Percentiles rank a stretch among this genome's conserved stretches.
phyloP scores from a whole-genome alignment of 257 asterid species.

The Salvia miltiorrhiza region DNA sequence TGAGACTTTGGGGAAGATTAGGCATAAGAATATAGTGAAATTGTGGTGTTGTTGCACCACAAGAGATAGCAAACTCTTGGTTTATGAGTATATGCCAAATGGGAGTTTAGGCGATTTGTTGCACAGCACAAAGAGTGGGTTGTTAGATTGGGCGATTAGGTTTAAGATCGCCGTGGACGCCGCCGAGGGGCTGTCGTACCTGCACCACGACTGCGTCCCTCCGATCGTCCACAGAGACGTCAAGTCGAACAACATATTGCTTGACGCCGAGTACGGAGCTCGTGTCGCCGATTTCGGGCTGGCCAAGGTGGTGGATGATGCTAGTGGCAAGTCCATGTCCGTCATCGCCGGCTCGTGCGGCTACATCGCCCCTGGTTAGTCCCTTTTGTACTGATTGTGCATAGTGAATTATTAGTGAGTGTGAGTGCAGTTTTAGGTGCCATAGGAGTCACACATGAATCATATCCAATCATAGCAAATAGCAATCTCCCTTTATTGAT shows the following conservation, averaged over 20 bases:
- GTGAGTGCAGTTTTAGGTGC: slow-evolving; percentile 21
- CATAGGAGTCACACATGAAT: slow-evolving; percentile 11
- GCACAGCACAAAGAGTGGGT: slow-evolving; percentile 72
- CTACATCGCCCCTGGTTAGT: slow-evolving; percentile 93
- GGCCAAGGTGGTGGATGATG: slow-evolving; percentile 68
- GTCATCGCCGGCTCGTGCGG: slow-evolving; percentile 96
- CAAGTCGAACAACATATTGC: slow-evolving; percentile 80
- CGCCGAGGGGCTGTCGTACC: slow-evolving; percentile 86
- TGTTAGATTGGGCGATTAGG: slow-evolving; percentile 81
- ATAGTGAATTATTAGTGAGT: slow-evolving; percentile 5
- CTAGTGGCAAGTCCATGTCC: slow-evolving; percentile 73
- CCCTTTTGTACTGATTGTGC: background rate
- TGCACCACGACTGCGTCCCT: slow-evolving; percentile 93
- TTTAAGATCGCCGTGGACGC: slow-evolving; percentile 77
- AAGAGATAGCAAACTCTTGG: slow-evolving; percentile 75
- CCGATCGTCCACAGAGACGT: slow-evolving; percentile 89
- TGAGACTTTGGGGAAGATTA: slow-evolving; percentile 80
- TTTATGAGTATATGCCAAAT: slow-evolving; percentile 93
- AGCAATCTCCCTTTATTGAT: too few species aligned
- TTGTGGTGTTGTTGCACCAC: slow-evolving; percentile 89
- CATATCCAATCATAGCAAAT: slow-evolving; percentile 23
- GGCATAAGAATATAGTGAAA: slow-evolving; percentile 91
- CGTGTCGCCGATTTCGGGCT: slow-evolving; percentile 92
- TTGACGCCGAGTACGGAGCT: slow-evolving; percentile 83
- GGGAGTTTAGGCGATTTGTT: slow-evolving; percentile 91